Percentiles rank a stretch among this genome's conserved stretches.
phyloP scores from a whole-genome alignment of 2,329 filamentous ascomycete genomes.

The Aureobasidium sp. region DNA sequence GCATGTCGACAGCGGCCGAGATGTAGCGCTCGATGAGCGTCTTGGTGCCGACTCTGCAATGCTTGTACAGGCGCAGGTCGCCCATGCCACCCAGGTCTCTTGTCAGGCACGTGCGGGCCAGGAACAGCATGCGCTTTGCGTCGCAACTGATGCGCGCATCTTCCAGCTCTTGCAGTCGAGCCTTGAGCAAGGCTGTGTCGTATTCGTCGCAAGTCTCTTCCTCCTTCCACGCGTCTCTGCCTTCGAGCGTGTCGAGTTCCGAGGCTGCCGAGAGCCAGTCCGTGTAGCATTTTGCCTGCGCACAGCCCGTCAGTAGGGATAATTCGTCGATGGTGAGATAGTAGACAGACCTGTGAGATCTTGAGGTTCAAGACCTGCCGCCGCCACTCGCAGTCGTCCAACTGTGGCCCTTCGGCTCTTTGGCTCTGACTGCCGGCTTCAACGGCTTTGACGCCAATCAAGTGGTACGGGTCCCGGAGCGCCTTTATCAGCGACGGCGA shows the following conservation, averaged over 20 bases:
- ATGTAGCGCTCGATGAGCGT: slow-evolving; percentile 80
- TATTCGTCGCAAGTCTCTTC: slow-evolving; percentile 61
- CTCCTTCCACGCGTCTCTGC: slow-evolving; percentile 72
- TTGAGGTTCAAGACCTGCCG: slow-evolving; percentile 55
- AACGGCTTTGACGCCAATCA: neutral
- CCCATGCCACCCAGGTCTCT: slow-evolving; percentile 82
- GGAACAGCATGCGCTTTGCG: slow-evolving; percentile 65
- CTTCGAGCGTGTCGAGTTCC: slow-evolving; percentile 70
- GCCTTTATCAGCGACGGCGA: neutral
- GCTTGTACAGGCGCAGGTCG: slow-evolving; percentile 69
- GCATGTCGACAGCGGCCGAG: slow-evolving; percentile 64
- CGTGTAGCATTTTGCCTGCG: slow-evolving; percentile 55
- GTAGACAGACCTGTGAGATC: slow-evolving; percentile 54
- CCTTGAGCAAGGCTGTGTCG: slow-evolving; percentile 58
- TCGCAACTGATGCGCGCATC: slow-evolving; percentile 64
- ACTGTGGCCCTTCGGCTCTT: slow-evolving; percentile 27
- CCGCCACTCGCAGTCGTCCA: slow-evolving; percentile 26
- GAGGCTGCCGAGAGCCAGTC: slow-evolving; percentile 70
- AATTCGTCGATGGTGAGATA: neutral
- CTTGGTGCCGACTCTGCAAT: slow-evolving; percentile 81
- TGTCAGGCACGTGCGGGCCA: slow-evolving; percentile 70
- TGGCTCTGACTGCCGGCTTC: neutral
- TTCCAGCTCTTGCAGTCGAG: slow-evolving; percentile 64
- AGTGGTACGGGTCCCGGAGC: slow-evolving; percentile 4
- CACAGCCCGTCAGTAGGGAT: slow-evolving; percentile 10